These are phyloP conservation scores for Lachancea cidri DNA, from an alignment of 805 yeast species.

Conservation along the genomic window DNA sequence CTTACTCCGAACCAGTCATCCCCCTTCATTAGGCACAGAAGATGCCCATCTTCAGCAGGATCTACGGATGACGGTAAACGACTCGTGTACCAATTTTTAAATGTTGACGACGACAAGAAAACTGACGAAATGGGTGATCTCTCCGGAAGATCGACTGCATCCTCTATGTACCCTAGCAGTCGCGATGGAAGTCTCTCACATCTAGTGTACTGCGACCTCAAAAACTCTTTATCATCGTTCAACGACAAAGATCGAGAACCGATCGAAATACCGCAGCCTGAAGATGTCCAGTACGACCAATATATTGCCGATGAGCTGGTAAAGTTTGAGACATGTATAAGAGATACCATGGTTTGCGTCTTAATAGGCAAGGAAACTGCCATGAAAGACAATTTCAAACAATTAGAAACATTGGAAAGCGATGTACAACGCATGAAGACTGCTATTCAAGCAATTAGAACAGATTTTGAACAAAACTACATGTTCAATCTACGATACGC, in stretches of 20 bases:
- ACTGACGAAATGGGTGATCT: neutral
- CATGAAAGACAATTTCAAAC: constrained; percentile 26
- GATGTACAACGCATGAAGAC: constrained; percentile 28
- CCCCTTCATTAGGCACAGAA: neutral
- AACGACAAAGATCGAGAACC: neutral
- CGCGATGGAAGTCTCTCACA: constrained; percentile 4
- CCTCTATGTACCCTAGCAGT: neutral
- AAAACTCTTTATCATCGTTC: neutral
- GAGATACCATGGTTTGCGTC: constrained; percentile 17
- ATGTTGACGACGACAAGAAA: constrained; percentile 5
- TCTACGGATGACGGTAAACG: constrained; percentile 4
- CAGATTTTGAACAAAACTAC: constrained; percentile 26
- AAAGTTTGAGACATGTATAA: constrained; percentile 23
- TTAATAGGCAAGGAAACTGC: constrained; percentile 26
- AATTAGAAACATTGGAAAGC: constrained; percentile 21
- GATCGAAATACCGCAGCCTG: neutral
- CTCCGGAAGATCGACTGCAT: neutral
- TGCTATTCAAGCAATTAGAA: constrained; percentile 21
- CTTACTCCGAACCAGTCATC: neutral
- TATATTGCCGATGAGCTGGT: constrained; percentile 18
- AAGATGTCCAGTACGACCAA: neutral
- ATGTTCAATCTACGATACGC: constrained; percentile 26
- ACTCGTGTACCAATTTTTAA: constrained; percentile 8
- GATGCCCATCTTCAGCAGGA: neutral
- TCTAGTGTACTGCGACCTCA: constrained; percentile 3